A percentile compares a stretch with the other conserved stretches of the same genome.
Evolutionary conservation across 148 eudicot genomes (phyloP).

Genomic region (Vaccinium darrowii): DNA sequence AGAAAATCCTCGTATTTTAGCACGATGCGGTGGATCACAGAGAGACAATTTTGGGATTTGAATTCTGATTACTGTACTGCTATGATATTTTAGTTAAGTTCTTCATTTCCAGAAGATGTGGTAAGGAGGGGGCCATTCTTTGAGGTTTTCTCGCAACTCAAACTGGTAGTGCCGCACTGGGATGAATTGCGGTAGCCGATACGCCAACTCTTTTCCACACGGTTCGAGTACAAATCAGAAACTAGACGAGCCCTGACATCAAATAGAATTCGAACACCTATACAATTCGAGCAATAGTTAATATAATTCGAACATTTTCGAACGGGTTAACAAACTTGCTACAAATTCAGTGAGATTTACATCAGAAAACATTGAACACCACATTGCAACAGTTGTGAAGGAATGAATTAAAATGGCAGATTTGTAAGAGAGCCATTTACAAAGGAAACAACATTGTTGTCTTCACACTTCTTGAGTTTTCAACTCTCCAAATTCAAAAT

Average conservation of each 20-base stretch:
- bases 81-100: neutral
- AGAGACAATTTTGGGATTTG: neutral
- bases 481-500: conserved; percentile 1
- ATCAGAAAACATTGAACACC: neutral
- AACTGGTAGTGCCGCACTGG: neutral
- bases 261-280: no score
- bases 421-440: neutral
- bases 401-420: neutral
- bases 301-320: no score
- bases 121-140: neutral
- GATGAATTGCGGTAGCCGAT: neutral
- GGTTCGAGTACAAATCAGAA: neutral
- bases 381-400: neutral
- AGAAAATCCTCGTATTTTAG: neutral
- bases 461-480: neutral
- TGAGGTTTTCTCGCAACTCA: neutral
- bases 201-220: neutral
- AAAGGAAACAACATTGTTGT: neutral
- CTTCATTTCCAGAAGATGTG: neutral
- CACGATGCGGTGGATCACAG: neutral
- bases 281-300: neutral
- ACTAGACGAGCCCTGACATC: no score
- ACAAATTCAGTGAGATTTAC: neutral
- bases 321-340: neutral
- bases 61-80: no score